These are phyloP conservation scores for Apocynum venetum DNA, from an alignment of 257 asterid genomes.

Conservation along the genomic window DNA sequence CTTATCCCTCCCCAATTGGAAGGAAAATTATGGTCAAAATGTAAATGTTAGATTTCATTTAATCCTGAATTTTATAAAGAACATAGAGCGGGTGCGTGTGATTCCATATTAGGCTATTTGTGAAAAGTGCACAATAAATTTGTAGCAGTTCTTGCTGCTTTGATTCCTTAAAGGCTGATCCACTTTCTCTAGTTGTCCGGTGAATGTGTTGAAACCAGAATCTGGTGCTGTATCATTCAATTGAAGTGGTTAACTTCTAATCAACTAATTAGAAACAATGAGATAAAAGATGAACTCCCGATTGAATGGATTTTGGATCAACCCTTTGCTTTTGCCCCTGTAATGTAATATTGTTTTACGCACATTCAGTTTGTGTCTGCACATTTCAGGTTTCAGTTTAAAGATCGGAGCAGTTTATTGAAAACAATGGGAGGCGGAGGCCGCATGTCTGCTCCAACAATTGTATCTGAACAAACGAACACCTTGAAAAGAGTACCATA, in stretches of 20 bases:
- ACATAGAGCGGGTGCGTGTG: no score
- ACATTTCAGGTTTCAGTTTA: constrained; percentile 1
- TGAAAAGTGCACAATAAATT: no score
- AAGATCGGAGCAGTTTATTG: background rate
- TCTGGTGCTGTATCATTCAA: no score
- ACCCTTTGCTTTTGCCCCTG: background rate
- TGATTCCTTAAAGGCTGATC: no score
- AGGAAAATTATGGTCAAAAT: no score
- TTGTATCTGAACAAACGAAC: constrained; percentile 22
- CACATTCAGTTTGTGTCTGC: background rate
- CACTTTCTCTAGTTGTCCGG: no score
- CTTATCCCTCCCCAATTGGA: background rate
- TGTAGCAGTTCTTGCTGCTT: no score
- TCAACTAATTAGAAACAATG: no score
- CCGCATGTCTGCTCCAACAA: constrained; percentile 35
- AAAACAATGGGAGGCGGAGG: constrained; percentile 66
- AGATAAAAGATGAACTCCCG: background rate
- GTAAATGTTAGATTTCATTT: no score
- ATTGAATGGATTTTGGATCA: background rate
- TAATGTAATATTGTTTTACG: background rate
- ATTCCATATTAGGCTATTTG: no score
- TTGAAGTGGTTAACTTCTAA: background rate
- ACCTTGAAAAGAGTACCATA: constrained; percentile 39
- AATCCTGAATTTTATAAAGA: no score
- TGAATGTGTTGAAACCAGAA: no score